A percentile compares a stretch with the other conserved stretches of the same genome.
Evolutionary conservation across 2,329 filamentous ascomycete genomes (phyloP).

Genomic region (Fusarium torreyae): DNA sequence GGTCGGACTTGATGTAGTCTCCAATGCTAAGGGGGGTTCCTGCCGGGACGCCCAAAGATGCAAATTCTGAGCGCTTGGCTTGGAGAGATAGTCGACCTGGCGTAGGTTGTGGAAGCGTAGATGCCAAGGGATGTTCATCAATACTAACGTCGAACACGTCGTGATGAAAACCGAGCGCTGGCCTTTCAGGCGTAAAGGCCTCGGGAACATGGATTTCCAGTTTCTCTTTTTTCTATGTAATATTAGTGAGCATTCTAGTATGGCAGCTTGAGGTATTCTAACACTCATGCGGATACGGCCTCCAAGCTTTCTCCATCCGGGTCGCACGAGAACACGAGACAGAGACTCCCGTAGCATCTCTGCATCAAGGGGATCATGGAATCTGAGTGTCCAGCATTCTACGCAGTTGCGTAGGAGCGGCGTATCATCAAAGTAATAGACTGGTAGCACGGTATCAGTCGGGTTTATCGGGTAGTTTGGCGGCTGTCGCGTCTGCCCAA

Average conservation of each 20-base stretch:
- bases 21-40: slow-evolving; percentile 2
- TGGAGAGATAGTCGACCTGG: slow-evolving; percentile 4
- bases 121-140: slow-evolving; percentile 59
- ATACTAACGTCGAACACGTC: slow-evolving; percentile 55
- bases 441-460: slow-evolving; percentile 21
- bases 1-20: slow-evolving; percentile 20
- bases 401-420: slow-evolving; percentile 22
- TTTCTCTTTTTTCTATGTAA: slow-evolving; percentile 23
- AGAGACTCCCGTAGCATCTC: slow-evolving; percentile 50
- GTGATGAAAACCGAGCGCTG: slow-evolving; percentile 60
- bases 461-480: slow-evolving; percentile 14
- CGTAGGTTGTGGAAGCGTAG: slow-evolving; percentile 53
- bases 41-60: not conserved
- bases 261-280: not conserved
- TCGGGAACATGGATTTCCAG: slow-evolving; percentile 55
- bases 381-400: slow-evolving; percentile 21
- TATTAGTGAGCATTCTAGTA: not conserved
- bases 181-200: slow-evolving; percentile 51
- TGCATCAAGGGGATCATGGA: slow-evolving; percentile 53
- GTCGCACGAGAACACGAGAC: slow-evolving; percentile 43
- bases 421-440: slow-evolving; percentile 30
- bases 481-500: slow-evolving; percentile 6
- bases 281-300: slow-evolving; percentile 49
- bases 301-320: slow-evolving; percentile 61
- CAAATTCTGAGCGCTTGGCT: not conserved